Evolutionary conservation across 495 filamentous ascomycete genomes (phyloP).

Genomic region (Tuber melanosporum): DNA sequence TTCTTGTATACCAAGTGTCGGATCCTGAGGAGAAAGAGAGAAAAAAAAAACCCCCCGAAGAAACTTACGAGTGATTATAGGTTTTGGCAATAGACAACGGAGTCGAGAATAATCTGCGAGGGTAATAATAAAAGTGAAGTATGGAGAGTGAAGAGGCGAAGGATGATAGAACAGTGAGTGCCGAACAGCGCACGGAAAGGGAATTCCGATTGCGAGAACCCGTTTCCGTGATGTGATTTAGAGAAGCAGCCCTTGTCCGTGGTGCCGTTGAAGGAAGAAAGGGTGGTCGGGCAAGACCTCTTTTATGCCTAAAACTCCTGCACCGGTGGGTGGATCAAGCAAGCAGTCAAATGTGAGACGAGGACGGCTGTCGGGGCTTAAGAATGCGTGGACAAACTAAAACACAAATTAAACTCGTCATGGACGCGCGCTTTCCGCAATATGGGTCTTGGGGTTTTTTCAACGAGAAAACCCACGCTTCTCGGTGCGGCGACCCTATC

Average conservation of each 20-base stretch:
- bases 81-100: not conserved
- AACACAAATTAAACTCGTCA: not conserved
- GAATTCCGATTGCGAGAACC: not conserved
- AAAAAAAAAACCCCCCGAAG: not conserved
- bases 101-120: not conserved
- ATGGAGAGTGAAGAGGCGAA: not conserved
- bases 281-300: not conserved
- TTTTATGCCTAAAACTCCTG: not conserved
- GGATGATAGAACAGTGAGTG: not conserved
- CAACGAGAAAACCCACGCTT: not conserved
- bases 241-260: not conserved
- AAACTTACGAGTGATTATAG: not conserved
- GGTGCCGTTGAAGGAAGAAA: not conserved
- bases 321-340: not conserved
- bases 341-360: not conserved
- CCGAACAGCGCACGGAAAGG: not conserved
- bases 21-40: not conserved
- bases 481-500: not conserved
- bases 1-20: not conserved
- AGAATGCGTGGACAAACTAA: not conserved
- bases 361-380: not conserved
- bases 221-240: not conserved
- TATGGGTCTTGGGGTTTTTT: not conserved
- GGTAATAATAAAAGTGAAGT: not conserved
- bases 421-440: not conserved